phyloP scores from a whole-genome alignment of 768 basidiomycete species.

The Amanita exitialis region DNA sequence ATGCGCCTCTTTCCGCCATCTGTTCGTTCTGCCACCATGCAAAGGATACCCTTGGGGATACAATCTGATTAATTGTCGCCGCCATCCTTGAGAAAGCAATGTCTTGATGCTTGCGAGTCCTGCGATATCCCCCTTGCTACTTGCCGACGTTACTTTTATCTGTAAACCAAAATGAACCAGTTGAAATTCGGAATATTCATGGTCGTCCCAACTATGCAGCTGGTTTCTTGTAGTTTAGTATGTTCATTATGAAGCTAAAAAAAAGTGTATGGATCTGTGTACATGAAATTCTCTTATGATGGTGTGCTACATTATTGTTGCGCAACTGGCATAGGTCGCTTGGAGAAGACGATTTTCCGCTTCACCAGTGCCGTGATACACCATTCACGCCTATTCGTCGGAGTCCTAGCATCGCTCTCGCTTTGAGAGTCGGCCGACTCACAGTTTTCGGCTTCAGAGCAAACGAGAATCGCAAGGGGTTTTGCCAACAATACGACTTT shows the following conservation, averaged over 20 bases:
- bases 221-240: too few relatives aligned
- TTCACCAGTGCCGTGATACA: slow-evolving; percentile 62
- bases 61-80: neutral
- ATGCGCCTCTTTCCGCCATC: neutral
- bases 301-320: slow-evolving; percentile 4
- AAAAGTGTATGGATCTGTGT: too few relatives aligned
- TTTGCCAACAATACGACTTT: slow-evolving; percentile 68
- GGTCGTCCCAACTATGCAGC: too few relatives aligned
- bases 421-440: neutral
- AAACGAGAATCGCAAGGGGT: slow-evolving; percentile 70
- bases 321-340: slow-evolving; percentile 69
- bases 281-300: too few relatives aligned
- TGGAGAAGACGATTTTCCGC: slow-evolving; percentile 76
- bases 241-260: too few relatives aligned
- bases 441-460: slow-evolving; percentile 10
- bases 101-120: too few relatives aligned
- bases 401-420: neutral
- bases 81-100: neutral
- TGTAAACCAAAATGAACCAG: too few relatives aligned
- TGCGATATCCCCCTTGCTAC: too few relatives aligned
- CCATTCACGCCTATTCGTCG: slow-evolving; percentile 26
- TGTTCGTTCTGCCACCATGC: neutral
- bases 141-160: too few relatives aligned
- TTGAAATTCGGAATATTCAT: too few relatives aligned
- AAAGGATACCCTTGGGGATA: neutral